Evolutionary conservation across 2,329 filamentous ascomycete species (phyloP).

Genomic region (Bertia moriformis): DNA sequence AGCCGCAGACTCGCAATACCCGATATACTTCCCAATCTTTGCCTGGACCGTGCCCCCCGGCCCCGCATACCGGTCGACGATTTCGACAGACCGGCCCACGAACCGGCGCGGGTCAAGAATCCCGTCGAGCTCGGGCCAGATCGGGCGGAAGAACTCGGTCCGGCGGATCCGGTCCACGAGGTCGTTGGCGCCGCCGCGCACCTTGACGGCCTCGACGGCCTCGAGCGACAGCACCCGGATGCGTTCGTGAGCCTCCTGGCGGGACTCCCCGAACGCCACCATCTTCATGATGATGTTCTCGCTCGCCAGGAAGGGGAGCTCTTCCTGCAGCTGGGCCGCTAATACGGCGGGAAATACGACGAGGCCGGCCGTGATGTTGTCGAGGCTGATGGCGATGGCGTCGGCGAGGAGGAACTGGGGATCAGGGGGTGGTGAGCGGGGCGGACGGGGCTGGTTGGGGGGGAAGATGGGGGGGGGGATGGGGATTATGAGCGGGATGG

Average conservation of each 20-base stretch:
- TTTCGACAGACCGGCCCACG: slow-evolving; percentile 25
- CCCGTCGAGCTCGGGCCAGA: slow-evolving; percentile 53
- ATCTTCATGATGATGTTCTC: slow-evolving; percentile 63
- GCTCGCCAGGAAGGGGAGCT: slow-evolving; percentile 79
- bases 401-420: slow-evolving; percentile 56
- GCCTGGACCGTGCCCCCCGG: slow-evolving; percentile 20
- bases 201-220: slow-evolving; percentile 51
- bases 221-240: slow-evolving; percentile 72
- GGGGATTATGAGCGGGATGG: slow-evolving; percentile 5
- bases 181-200: slow-evolving; percentile 64
- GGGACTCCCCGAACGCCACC: slow-evolving; percentile 51
- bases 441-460: slow-evolving; percentile 15
- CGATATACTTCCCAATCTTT: slow-evolving; percentile 22
- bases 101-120: slow-evolving; percentile 49
- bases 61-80: slow-evolving; percentile 29
- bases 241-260: slow-evolving; percentile 76
- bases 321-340: slow-evolving; percentile 49
- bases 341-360: slow-evolving; percentile 71
- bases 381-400: slow-evolving; percentile 48
- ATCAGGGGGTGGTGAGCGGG: slow-evolving; percentile 52
- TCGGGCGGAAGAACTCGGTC: slow-evolving; percentile 60
- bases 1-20: too few relatives aligned
- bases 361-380: slow-evolving; percentile 55
- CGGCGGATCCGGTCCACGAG: slow-evolving; percentile 63
- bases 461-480: slow-evolving; percentile 8